Conservation (phyloP, 495 filamentous ascomycete genomes). For the Aspergillus carlsbadensis region DNA sequence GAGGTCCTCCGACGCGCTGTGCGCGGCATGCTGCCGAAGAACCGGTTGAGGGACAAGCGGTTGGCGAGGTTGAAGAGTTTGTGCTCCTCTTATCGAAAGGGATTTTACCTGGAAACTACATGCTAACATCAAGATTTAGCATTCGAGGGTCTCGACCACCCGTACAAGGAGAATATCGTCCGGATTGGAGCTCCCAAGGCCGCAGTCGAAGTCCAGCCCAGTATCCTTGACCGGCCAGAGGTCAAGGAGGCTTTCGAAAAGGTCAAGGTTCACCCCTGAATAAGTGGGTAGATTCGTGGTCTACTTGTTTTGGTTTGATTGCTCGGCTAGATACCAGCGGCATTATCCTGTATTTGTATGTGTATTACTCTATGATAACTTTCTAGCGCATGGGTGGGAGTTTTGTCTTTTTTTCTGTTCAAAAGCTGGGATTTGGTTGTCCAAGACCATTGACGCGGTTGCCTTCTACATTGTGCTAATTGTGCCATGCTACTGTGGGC, state of each 20-base stretch:
- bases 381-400: constrained; percentile 53
- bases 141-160: constrained; percentile 88
- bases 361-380: constrained; percentile 36
- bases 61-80: constrained; percentile 84
- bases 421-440: background rate
- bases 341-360: constrained; percentile 24
- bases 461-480: no score
- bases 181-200: constrained; percentile 55
- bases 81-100: constrained; percentile 21
- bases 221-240: constrained; percentile 42
- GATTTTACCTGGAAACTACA: background rate
- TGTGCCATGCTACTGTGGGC: background rate
- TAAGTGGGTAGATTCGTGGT: constrained; percentile 16
- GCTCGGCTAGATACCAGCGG: constrained; percentile 17
- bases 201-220: constrained; percentile 11
- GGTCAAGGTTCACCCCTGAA: constrained; percentile 33
- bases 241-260: constrained; percentile 48
- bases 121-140: constrained; percentile 45
- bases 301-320: constrained; percentile 11
- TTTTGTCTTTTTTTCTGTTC: constrained; percentile 22
- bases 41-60: constrained; percentile 79
- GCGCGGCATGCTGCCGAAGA: constrained; percentile 97
- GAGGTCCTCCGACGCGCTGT: constrained; percentile 93
- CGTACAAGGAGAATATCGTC: constrained; percentile 85
- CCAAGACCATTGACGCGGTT: background rate